phyloP scores from a whole-genome alignment of 352 stramenopile species.

The Blastocystis sp. region DNA sequence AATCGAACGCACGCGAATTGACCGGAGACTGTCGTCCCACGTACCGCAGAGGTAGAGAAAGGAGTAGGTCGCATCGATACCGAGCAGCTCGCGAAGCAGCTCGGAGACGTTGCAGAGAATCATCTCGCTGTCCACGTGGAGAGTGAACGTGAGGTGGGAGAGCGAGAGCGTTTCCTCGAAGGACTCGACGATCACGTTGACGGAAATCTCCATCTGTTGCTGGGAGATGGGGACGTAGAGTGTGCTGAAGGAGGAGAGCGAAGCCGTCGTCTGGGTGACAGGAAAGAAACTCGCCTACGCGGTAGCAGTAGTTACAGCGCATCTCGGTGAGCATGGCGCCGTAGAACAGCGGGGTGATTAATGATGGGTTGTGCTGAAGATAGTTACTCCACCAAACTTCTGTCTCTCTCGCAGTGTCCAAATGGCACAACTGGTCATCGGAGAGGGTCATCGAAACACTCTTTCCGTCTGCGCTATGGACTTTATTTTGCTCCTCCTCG shows the following conservation, averaged over 20 bases:
- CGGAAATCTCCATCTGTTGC: not conserved
- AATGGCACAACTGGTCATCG: not conserved
- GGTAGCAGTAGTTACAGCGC: constrained; percentile 5
- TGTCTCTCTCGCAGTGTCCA: not conserved
- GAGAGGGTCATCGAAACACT: not conserved
- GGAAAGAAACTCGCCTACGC: not conserved
- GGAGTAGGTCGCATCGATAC: too few species aligned
- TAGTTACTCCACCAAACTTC: constrained; percentile 35
- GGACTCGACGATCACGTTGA: constrained; percentile 33
- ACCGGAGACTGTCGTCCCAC: not conserved
- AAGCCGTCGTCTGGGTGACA: not conserved
- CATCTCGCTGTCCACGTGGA: not conserved
- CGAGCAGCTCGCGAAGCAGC: too few species aligned
- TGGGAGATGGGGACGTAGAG: constrained; percentile 6
- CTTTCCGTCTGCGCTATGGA: not conserved
- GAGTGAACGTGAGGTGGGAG: not conserved
- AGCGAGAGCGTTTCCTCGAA: not conserved
- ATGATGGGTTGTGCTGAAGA: constrained; percentile 8
- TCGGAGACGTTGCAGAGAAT: too few species aligned
- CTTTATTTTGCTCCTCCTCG: constrained; percentile 49
- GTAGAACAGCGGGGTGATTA: constrained; percentile 24
- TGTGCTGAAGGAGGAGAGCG: constrained; percentile 5
- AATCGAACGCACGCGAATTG: not conserved
- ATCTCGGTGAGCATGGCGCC: not conserved
- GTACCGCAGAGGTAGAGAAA: not conserved